phyloP scores from a whole-genome alignment of 108 stramenopile genomes.

The Cylindrotheca closterium region DNA sequence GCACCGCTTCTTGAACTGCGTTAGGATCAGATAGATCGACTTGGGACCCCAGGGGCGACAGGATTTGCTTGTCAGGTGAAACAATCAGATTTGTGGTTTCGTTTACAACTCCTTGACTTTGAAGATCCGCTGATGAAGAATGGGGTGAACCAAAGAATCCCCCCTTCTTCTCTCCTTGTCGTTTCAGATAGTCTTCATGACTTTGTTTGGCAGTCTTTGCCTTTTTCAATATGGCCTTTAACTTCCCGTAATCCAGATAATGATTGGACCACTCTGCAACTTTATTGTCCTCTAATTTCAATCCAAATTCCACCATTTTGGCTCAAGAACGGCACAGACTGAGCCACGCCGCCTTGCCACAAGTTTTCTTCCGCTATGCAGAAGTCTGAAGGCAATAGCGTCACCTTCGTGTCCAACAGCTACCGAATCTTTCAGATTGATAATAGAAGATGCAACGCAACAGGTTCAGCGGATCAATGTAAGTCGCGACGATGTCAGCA shows the following conservation, averaged over 20 bases:
- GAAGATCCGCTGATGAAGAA: not conserved
- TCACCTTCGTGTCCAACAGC: too few relatives aligned
- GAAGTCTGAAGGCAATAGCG: too few relatives aligned
- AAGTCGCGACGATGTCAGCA: too few relatives aligned
- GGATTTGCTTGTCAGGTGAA: not conserved
- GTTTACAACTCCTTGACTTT: not conserved
- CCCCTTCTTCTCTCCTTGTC: slow-evolving; percentile 42
- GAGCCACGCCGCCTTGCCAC: too few relatives aligned
- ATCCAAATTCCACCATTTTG: slow-evolving; percentile 82
- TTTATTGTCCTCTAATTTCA: slow-evolving; percentile 89
- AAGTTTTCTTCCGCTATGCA: too few relatives aligned
- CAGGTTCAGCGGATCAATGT: too few relatives aligned
- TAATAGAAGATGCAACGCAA: too few relatives aligned
- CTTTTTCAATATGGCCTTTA: slow-evolving; percentile 55
- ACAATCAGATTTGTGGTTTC: not conserved
- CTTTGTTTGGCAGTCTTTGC: slow-evolving; percentile 43
- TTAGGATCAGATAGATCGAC: too few relatives aligned
- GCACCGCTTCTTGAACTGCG: too few relatives aligned
- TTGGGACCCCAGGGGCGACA: not conserved
- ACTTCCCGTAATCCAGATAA: slow-evolving; percentile 78
- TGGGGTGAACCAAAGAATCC: slow-evolving; percentile 18
- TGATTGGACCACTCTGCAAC: slow-evolving; percentile 74
- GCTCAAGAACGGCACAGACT: too few relatives aligned
- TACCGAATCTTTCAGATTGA: too few relatives aligned
- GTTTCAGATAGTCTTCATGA: slow-evolving; percentile 47